Evolutionary conservation across 192 early-diverging fungal genomes (phyloP), one percentile per base, ranked within the genome.

Genomic region (Thamnidium elegans): DNA sequence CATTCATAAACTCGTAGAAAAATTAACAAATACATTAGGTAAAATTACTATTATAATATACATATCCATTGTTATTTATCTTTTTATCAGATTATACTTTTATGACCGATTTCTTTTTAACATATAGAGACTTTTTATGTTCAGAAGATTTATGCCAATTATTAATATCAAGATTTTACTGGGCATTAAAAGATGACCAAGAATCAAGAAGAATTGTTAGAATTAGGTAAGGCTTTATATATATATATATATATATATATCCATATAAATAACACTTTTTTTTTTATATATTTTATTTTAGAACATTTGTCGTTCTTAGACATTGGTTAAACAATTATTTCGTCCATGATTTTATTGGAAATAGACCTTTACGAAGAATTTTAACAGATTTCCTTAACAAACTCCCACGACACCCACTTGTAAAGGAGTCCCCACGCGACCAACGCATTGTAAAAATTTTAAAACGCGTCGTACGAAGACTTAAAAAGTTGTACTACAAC

Each of bases 301-400:
- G 74, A 67, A 80, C 81, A 7, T 86, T 86, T 78, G 81, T 86
- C 5, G 75, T 77, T 1, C 59, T 86, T 45, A 79, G 84, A 3
- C 83, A 84, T 45, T 86, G 84, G 84, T 66, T 86, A 11, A 55
- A 77, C 14, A 84, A 84, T 58, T 86, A 84, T 55, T 86, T 82
- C 56, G 72, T 79, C 3, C 76, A 81, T 52, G 84, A 86, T 36
- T 86, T 86, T 62, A 76, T 73, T 47, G 73, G 61, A 7, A 78
- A 68, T 31, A 69, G 69, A n/a, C 30, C 53, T n/a, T 61, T 85
- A 6, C 70, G 81, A 13, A 50, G 55, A 0, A 79, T 74, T 3
- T 43, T 83, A 13, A 74, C 74, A 1, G 42, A 42, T 11, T 74
- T 68, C 48, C 61, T 85, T 0, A 81, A 72, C 43, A 36, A 48